Base-by-base conservation (phyloP, 139 green algal species). In the Coccomyxa sp. region DNA sequence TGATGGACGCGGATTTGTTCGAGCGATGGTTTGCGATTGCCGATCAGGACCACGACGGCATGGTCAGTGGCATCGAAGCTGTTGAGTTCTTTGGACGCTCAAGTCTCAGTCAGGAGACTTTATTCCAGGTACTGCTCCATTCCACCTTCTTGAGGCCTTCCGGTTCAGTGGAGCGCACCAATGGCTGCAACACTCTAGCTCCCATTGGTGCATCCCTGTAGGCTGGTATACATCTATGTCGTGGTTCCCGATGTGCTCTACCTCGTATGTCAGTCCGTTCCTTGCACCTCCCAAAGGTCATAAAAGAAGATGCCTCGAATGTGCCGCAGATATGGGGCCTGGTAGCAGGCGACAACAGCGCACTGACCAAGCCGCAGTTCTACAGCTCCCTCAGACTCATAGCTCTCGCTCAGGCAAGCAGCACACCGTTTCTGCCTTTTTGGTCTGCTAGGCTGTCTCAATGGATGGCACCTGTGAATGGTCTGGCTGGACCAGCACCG, bases 31-130 rank as follows among this genome's bases (percentile, higher is more conserved):
- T 95, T 79, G 36, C 76, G 0, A 70, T 91, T 0, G 90, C 90
- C 12, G 91, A 95, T 68, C 64, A 64, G 50, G 89, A 95, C 44
- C 78, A 74, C 9, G 90, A 94, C 85, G 89, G 89, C 1, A 75
- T 64, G 16, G 79, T 97, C 18, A 86, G 78, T 39, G 93, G 93
- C 10, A 64, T 37, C 6, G 94, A 97, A 64, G 93, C 93, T 29
- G 93, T 97, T 0, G 68, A 81, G 18, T 98, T 98, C 80, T 97
- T 97, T 75, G 74, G 81, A 31, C 82, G 86, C 1, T 92, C 89
- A 0, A 88, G 87, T 9, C 81, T 98, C 14, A 79, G 85, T 0
- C 82, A 94, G 36, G 82, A 84, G 18, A 89, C 90, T 2, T 82
- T 98, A 14, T 94, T 93, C n/a, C 88, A 97, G 89, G 93, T 74